Evolutionary conservation across 768 basidiomycete genomes (phyloP), one percentile per base, ranked within the genome.

Genomic region (Macrolepiota fuliginosa): DNA sequence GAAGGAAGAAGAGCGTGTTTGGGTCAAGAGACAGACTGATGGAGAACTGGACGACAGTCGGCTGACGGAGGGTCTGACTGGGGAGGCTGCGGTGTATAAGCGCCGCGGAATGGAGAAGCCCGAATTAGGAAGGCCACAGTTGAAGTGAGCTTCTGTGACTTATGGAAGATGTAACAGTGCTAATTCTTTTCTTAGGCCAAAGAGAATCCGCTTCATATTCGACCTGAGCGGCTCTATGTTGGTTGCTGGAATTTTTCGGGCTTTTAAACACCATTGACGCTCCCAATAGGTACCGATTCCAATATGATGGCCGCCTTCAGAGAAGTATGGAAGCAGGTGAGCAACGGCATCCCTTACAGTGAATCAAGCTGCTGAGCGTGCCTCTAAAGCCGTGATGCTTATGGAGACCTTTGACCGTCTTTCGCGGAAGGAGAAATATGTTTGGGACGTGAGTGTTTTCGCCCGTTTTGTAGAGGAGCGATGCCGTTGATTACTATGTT

Each of bases 201-300:
- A 89, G 69, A 77, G 87, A 19, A 86, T 89, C 60, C 77, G 86
- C 47, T 88, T 89, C 66, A 74, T 89, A 32, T 89, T 89, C 64
- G 87, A 89, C 67, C 73, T 89, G 50, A 87, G 86, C 67, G 87
- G 83, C 25, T 89, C 87, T 0, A 89, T 89, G 87, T 93, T 72
- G 71, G 90, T 76, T 6, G 50, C 67, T 35, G 58, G 53, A 64
- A 58, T n/a, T 64, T 55, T 39, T 35, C 27, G 13, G 12, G 42
- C 13, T 4, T 9, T 22, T n/a, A 32, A 37, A 52, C 29, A 39
- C 4, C 49, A 10, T 35, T 63, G 47, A 49, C 35, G 22, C 2
- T 35, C 19, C 6, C 40, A 3, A 54, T 45, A 86, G 84, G 83
- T 88, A 88, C 68, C 86, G 87, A 4, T 89, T 89, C 76, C 88